phyloP scores from a whole-genome alignment of 441 rosid genomes.

The Gossypium aridum region DNA sequence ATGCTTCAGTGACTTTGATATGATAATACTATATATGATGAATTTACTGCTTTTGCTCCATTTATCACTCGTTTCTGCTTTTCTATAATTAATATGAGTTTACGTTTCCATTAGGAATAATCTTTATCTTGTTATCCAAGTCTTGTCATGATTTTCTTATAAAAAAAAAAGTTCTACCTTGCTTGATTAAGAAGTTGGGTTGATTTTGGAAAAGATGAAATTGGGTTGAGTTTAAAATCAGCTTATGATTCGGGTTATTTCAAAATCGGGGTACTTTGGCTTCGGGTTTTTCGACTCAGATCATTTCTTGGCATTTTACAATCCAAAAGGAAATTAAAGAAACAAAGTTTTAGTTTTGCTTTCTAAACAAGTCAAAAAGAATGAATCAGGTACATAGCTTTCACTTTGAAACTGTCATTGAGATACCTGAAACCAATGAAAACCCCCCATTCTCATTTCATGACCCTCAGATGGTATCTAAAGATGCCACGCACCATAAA shows the following conservation, averaged over 20 bases:
- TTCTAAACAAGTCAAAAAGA: neutral
- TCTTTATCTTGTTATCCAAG: neutral
- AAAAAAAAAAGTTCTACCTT: too few relatives aligned
- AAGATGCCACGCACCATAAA: constrained; percentile 5
- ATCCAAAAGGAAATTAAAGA: neutral
- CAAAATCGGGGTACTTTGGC: too few relatives aligned
- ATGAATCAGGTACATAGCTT: neutral
- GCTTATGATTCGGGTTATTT: too few relatives aligned
- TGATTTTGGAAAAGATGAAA: too few relatives aligned
- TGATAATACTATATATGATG: neutral
- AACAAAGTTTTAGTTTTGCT: neutral
- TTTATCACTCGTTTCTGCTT: neutral
- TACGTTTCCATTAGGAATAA: neutral
- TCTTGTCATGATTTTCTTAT: neutral
- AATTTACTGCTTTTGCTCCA: neutral
- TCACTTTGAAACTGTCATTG: neutral
- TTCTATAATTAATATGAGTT: neutral
- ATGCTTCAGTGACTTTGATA: neutral
- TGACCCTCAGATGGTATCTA: neutral
- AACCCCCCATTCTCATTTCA: neutral
- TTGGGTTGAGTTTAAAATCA: too few relatives aligned
- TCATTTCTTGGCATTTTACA: neutral
- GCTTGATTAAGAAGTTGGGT: too few relatives aligned
- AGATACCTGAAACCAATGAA: constrained; percentile 6
- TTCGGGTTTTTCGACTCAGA: too few relatives aligned